Evolutionary conservation across 2,329 filamentous ascomycete species (phyloP).

Genomic region (Trichoderma oligosporum): DNA sequence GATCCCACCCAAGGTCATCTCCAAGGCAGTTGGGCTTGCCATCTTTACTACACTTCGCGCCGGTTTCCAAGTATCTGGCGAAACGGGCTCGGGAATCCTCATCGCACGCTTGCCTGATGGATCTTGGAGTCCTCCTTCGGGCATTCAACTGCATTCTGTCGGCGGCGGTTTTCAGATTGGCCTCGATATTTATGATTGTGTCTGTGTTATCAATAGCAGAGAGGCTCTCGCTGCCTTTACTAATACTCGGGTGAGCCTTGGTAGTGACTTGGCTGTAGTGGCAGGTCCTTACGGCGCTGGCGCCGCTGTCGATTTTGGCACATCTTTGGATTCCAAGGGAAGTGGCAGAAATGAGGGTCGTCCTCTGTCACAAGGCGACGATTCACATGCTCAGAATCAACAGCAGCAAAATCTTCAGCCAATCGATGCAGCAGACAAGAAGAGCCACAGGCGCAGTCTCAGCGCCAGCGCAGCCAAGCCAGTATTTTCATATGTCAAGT

Average conservation of each 20-base stretch:
- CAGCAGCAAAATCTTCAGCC: conserved; percentile 27
- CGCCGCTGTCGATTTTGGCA: conserved; percentile 61
- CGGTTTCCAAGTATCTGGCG: conserved; percentile 62
- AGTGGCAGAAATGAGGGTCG: background rate
- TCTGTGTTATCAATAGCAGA: conserved; percentile 77
- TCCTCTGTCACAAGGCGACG: background rate
- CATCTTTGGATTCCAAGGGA: conserved; percentile 24
- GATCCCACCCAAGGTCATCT: conserved; percentile 57
- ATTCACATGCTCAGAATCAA: background rate
- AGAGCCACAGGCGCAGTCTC: conserved; percentile 31
- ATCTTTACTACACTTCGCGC: conserved; percentile 70
- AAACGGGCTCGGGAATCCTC: conserved; percentile 63
- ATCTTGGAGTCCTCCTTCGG: conserved; percentile 75
- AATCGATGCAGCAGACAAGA: conserved; percentile 26
- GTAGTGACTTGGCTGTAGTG: conserved; percentile 72
- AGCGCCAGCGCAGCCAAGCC: conserved; percentile 35
- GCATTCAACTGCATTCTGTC: conserved; percentile 75
- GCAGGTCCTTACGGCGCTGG: conserved; percentile 69
- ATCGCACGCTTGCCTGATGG: conserved; percentile 61
- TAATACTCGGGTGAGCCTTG: conserved; percentile 69
- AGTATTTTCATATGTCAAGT: conserved; percentile 75
- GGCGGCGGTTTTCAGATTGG: conserved; percentile 77
- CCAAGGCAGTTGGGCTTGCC: conserved; percentile 63
- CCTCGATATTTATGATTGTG: conserved; percentile 84
- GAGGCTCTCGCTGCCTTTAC: conserved; percentile 75